Conservation (phyloP, 2,329 filamentous ascomycete species). For the Apiospora kogelbergensis region DNA sequence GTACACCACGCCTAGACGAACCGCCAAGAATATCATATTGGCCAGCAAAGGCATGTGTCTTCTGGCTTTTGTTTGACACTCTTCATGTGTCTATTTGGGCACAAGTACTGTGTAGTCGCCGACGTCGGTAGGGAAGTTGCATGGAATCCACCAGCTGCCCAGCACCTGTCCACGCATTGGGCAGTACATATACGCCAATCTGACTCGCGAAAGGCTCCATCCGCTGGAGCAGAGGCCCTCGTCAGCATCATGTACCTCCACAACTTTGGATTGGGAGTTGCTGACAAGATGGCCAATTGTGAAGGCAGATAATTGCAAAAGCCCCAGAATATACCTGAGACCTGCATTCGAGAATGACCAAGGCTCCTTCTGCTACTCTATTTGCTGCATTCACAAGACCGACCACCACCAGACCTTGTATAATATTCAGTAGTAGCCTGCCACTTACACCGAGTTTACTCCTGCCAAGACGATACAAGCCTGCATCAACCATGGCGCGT, state of each 20-base stretch:
- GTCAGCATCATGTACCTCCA: neutral
- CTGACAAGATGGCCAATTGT: neutral
- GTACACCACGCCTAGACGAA: neutral
- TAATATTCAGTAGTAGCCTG: neutral
- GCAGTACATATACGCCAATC: too few relatives aligned
- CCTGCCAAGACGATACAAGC: neutral
- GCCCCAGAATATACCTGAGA: neutral
- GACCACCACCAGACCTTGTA: neutral
- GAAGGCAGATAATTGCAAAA: neutral
- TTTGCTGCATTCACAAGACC: neutral
- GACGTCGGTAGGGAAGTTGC: too few relatives aligned
- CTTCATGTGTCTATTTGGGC: too few relatives aligned
- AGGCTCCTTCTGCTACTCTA: neutral
- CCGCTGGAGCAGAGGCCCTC: neutral
- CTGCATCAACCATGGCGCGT: constrained; percentile 24
- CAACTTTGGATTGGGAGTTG: neutral
- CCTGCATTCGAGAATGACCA: neutral
- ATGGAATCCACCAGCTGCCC: neutral
- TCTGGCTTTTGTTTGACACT: too few relatives aligned
- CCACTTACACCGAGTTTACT: neutral
- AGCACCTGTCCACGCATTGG: neutral
- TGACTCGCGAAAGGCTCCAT: neutral
- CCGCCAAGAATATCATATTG: too few relatives aligned
- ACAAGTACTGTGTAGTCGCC: too few relatives aligned
- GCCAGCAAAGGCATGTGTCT: too few relatives aligned